phyloP scores from a whole-genome alignment of 202 grass and related monocot species.

The Musa balbisiana region DNA sequence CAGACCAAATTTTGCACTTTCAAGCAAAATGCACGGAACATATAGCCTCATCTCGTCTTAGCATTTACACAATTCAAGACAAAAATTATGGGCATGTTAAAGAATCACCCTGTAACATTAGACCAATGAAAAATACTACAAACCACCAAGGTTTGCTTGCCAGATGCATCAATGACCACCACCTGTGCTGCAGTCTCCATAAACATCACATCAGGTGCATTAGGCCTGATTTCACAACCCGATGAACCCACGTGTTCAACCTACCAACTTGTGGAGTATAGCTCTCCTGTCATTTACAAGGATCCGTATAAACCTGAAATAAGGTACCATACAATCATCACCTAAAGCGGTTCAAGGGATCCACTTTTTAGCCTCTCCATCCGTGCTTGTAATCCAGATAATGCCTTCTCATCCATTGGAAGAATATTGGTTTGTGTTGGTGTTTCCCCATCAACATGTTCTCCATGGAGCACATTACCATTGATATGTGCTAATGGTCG shows the following conservation, averaged over 20 bases:
- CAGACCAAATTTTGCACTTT: no score
- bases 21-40: neutral
- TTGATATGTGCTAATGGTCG: conserved; percentile 47
- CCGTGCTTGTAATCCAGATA: conserved; percentile 87
- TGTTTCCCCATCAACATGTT: conserved; percentile 34
- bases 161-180: no score
- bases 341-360: conserved; percentile 69
- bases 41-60: neutral
- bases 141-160: neutral
- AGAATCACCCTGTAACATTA: neutral
- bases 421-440: conserved; percentile 56
- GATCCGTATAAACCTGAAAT: conserved; percentile 10
- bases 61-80: neutral
- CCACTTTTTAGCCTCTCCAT: conserved; percentile 97
- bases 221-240: no score
- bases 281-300: conserved; percentile 4
- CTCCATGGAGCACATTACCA: conserved; percentile 36
- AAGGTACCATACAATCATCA: neutral
- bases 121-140: neutral
- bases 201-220: no score
- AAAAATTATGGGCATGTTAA: conserved; percentile 4
- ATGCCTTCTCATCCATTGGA: conserved; percentile 90
- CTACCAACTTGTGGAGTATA: neutral
- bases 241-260: no score
- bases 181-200: no score